A percentile compares a stretch with the other conserved stretches of the same genome.
phyloP scores from a whole-genome alignment of 2,329 filamentous ascomycete species.

The Alternaria incomplexa region DNA sequence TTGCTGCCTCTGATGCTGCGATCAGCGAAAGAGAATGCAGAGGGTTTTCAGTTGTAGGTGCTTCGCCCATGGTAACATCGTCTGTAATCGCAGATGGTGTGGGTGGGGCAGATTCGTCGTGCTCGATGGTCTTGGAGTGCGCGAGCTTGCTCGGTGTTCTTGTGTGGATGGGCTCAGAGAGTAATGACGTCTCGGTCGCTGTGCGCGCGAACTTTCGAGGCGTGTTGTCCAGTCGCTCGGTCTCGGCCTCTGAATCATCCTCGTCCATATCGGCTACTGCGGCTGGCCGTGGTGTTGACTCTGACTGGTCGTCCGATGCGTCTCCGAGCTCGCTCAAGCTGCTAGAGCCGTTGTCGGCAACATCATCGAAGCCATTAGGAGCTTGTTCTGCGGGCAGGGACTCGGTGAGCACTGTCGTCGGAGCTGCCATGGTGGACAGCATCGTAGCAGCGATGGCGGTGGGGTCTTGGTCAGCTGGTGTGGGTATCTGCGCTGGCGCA shows the following conservation, averaged over 20 bases:
- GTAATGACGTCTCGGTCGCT: slow-evolving; percentile 41
- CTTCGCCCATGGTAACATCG: slow-evolving; percentile 22
- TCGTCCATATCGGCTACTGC: slow-evolving; percentile 53
- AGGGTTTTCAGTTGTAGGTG: slow-evolving; percentile 27
- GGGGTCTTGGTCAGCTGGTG: slow-evolving; percentile 17
- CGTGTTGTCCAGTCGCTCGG: slow-evolving; percentile 89
- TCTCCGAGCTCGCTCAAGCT: slow-evolving; percentile 91
- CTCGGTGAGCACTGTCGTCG: slow-evolving; percentile 24
- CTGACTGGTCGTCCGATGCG: slow-evolving; percentile 67
- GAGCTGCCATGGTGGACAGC: slow-evolving; percentile 32
- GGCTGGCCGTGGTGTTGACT: slow-evolving; percentile 37
- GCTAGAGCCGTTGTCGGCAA: slow-evolving; percentile 73
- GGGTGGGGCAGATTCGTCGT: slow-evolving; percentile 37
- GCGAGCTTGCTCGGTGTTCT: slow-evolving; percentile 48
- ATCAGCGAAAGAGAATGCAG: slow-evolving; percentile 41
- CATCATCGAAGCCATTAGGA: slow-evolving; percentile 47
- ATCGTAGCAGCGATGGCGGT: slow-evolving; percentile 25
- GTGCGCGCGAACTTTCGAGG: slow-evolving; percentile 66
- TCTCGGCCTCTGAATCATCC: slow-evolving; percentile 85
- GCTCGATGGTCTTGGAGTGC: slow-evolving; percentile 40
- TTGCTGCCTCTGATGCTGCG: slow-evolving; percentile 41
- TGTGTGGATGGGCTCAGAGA: slow-evolving; percentile 41
- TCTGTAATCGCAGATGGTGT: slow-evolving; percentile 31
- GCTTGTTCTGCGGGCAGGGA: slow-evolving; percentile 16
- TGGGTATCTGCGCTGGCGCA: slow-evolving; percentile 23